Conservation (phyloP, 2,329 filamentous ascomycete species). For the Penicillium sp. region DNA sequence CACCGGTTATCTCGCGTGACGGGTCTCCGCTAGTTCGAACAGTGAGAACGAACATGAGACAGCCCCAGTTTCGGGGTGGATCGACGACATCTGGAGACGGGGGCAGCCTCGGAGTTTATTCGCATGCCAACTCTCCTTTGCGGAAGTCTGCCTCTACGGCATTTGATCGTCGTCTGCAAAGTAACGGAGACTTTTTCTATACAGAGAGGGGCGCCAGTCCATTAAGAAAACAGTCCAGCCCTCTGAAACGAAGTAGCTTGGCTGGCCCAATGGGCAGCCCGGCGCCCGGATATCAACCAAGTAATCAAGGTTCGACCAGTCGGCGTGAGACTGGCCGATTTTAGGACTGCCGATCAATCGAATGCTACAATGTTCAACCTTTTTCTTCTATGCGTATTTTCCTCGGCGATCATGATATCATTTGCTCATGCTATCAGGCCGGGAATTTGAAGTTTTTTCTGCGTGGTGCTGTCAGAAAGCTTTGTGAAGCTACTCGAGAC, state of each 20-base stretch:
- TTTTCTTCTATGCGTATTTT: neutral
- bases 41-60: slow-evolving; percentile 44
- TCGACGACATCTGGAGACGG: slow-evolving; percentile 52
- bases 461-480: neutral
- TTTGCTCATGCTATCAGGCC: slow-evolving; percentile 1
- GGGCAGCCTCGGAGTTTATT: slow-evolving; percentile 73
- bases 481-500: slow-evolving; percentile 1
- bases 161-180: slow-evolving; percentile 37
- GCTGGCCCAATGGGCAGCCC: slow-evolving; percentile 30
- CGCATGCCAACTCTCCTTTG: slow-evolving; percentile 73
- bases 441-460: slow-evolving; percentile 3
- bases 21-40: slow-evolving; percentile 39
- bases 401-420: slow-evolving; percentile 3
- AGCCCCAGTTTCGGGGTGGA: slow-evolving; percentile 49
- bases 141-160: slow-evolving; percentile 67
- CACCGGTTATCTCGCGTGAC: slow-evolving; percentile 44
- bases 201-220: slow-evolving; percentile 34
- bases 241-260: slow-evolving; percentile 40
- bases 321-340: slow-evolving; percentile 30
- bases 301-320: slow-evolving; percentile 18
- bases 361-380: neutral
- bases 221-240: slow-evolving; percentile 35
- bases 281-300: slow-evolving; percentile 26
- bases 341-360: slow-evolving; percentile 14
- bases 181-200: slow-evolving; percentile 33